Base-by-base conservation (phyloP, 371 early-diverging fungal species). In the Lichtheimia ornata region DNA sequence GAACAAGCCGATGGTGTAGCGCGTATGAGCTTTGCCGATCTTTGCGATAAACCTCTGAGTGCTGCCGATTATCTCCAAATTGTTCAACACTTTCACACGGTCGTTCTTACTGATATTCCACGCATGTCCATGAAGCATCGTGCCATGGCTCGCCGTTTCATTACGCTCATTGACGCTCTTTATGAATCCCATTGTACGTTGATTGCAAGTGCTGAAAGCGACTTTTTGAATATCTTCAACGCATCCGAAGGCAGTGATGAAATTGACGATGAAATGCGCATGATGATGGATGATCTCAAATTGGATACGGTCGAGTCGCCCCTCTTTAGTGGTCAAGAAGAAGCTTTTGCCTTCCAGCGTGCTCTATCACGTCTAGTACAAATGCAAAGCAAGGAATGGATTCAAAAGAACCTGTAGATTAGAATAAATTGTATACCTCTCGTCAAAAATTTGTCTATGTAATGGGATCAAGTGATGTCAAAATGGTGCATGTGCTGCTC, bases 341-440 rank as follows among this genome's bases (percentile, higher is more conserved):
- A 96, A 67, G 85, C 89, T 9, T 97, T 97, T 87, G 97, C 98
- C n/a, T 96, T 96, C 63, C 90, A 92, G 69, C 82, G 98, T 56
- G 94, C 96, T 2, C 72, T 96, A 43, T 93, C 93, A 40, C 83
- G 98, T 52, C 65, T 97, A 54, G 84, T 89, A 28, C 95, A 97
- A 72, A 98, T 97, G 97, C 94, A 93, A 64, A 76, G 84, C 62
- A 71, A 74, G 27, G 76, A 83, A 49, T 86, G 84, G 84, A 74
- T 78, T 0, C 64, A 72, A 25, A 63, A 67, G 50, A 68, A 74
- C 25, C 22, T 52, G 40, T 13, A 43, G 53, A 27, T 53, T 47
- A 47, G 18, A 47, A 47, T 47, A 17, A 47, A 47, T 28, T 35
- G 35, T 35, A 35, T 35, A 35, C 35, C 35, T 35, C 9, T 28